Conservation (phyloP, 2,329 filamentous ascomycete genomes). For the Penicillium expansum region DNA sequence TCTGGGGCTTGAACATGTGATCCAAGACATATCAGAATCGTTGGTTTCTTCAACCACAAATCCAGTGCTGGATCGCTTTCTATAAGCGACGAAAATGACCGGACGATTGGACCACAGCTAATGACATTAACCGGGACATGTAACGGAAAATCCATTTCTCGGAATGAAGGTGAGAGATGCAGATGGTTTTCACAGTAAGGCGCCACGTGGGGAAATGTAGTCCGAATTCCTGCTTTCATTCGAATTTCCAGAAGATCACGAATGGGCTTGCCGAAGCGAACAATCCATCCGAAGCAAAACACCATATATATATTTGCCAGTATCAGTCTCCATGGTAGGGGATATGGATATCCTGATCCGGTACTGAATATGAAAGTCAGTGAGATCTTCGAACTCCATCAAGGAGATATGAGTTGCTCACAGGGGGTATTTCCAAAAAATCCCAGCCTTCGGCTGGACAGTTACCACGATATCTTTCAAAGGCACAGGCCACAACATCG, state of each 20-base stretch:
- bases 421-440: conserved; percentile 37
- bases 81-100: conserved; percentile 32
- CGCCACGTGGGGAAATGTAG: conserved; percentile 28
- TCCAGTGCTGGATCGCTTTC: conserved; percentile 44
- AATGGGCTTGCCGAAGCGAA: conserved; percentile 9
- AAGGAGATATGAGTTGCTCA: conserved; percentile 11
- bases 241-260: conserved; percentile 26
- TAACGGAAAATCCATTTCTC: conserved; percentile 44
- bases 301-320: conserved; percentile 45
- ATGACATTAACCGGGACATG: conserved; percentile 42
- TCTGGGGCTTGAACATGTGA: conserved; percentile 36
- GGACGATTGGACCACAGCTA: conserved; percentile 50
- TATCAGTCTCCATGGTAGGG: conserved; percentile 46
- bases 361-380: conserved; percentile 30
- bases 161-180: conserved; percentile 31
- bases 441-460: conserved; percentile 38
- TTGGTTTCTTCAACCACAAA: conserved; percentile 46
- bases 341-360: conserved; percentile 47
- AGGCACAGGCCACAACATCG: conserved; percentile 47
- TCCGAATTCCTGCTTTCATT: conserved; percentile 27
- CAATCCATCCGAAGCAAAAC: conserved; percentile 20
- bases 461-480: conserved; percentile 43
- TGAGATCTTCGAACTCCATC: not conserved
- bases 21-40: conserved; percentile 52
- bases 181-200: conserved; percentile 28